A percentile compares a stretch with the other conserved stretches of the same genome.
Conservation (phyloP, 148 eudicot genomes). For the Vaccinium corymbosum region DNA sequence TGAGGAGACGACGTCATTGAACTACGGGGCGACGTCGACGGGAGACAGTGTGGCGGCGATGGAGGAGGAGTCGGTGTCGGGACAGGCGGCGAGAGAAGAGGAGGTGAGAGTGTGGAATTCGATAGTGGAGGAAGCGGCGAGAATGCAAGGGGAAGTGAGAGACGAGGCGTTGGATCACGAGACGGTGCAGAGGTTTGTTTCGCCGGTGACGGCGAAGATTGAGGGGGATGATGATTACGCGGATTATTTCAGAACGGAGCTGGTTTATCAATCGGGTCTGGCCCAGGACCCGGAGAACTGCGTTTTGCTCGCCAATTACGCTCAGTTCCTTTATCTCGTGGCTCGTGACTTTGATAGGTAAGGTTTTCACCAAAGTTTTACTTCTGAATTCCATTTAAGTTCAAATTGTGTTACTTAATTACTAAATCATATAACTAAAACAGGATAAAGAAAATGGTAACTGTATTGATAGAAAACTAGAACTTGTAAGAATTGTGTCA, state of each 20-base stretch:
- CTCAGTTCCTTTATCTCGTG: constrained; percentile 86
- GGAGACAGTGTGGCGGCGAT: constrained; percentile 11
- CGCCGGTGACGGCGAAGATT: constrained; percentile 64
- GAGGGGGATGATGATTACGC: constrained; percentile 39
- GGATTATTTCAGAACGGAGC: constrained; percentile 55
- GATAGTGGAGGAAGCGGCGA: constrained; percentile 61
- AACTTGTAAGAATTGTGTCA: too few relatives aligned
- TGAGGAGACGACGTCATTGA: constrained; percentile 19
- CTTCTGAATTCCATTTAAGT: neutral
- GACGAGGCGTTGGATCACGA: constrained; percentile 52
- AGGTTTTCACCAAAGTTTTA: neutral
- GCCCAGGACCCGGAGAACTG: constrained; percentile 61
- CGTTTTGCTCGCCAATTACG: constrained; percentile 72
- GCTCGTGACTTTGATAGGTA: constrained; percentile 83
- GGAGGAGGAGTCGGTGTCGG: constrained; percentile 41
- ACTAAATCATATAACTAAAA: too few relatives aligned
- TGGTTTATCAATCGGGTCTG: constrained; percentile 46
- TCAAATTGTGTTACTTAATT: too few relatives aligned
- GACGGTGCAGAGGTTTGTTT: constrained; percentile 50
- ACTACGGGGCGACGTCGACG: constrained; percentile 23
- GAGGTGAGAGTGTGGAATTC: constrained; percentile 56
- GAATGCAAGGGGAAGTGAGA: constrained; percentile 40
- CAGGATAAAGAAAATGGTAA: too few relatives aligned
- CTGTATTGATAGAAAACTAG: too few relatives aligned
- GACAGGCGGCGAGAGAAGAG: constrained; percentile 24